phyloP scores from a whole-genome alignment of 2,329 filamentous ascomycete genomes.

The Aureobasidium sp. region DNA sequence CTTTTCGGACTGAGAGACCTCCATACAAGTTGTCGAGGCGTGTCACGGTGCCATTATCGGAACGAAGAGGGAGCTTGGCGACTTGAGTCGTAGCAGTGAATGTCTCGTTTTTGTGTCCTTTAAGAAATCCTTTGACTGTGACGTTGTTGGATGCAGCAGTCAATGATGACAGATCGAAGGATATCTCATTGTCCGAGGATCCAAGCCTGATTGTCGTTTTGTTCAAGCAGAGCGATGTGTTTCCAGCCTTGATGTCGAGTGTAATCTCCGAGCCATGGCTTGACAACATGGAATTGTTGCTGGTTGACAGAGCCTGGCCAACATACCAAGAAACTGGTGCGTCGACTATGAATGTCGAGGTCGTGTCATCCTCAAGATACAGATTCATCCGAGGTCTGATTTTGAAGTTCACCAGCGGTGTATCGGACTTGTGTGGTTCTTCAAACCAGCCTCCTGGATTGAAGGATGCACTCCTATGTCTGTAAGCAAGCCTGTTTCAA shows the following conservation, averaged over 20 bases:
- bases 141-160: conserved; percentile 27
- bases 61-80: conserved; percentile 32
- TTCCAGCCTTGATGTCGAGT: conserved; percentile 15
- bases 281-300: not conserved
- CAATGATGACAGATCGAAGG: conserved; percentile 22
- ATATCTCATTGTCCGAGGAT: conserved; percentile 26
- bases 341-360: conserved; percentile 34
- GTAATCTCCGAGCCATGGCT: conserved; percentile 15
- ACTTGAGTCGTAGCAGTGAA: conserved; percentile 31
- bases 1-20: conserved; percentile 34
- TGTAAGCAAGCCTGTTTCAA: not conserved
- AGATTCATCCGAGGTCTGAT: conserved; percentile 39
- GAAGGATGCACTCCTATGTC: conserved; percentile 35
- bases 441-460: conserved; percentile 41
- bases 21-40: conserved; percentile 40
- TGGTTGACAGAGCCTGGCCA: conserved; percentile 22
- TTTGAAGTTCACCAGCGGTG: conserved; percentile 36
- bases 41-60: conserved; percentile 33
- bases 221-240: conserved; percentile 18
- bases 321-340: conserved; percentile 32
- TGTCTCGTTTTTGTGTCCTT: conserved; percentile 24
- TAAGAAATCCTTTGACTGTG: conserved; percentile 24
- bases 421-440: conserved; percentile 28
- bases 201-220: conserved; percentile 27
- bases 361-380: conserved; percentile 34